These are phyloP conservation scores for Vinca minor DNA, from an alignment of 257 asterid genomes.

Conservation along the genomic window DNA sequence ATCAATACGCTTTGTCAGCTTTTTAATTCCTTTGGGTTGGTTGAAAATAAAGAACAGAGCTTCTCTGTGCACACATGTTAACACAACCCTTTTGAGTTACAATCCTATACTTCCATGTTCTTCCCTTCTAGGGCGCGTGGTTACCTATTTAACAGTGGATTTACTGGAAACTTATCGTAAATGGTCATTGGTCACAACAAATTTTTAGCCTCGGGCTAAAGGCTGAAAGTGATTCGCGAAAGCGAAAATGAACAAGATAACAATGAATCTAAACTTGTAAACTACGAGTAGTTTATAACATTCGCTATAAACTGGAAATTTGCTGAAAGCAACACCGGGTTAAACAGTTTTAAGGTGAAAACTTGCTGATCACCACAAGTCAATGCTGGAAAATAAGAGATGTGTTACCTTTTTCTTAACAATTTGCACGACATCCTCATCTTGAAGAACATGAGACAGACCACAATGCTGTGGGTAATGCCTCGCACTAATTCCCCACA, in stretches of 20 bases:
- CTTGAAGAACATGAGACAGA: conserved; percentile 71
- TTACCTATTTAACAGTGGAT: not conserved
- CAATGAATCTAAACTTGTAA: not conserved
- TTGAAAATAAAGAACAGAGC: not conserved
- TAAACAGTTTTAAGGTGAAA: not conserved
- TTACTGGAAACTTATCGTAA: not conserved
- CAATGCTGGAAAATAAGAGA: not conserved
- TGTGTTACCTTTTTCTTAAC: conserved; percentile 91
- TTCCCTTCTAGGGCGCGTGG: not conserved
- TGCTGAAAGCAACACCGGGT: not conserved
- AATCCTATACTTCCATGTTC: not conserved
- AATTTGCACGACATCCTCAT: conserved; percentile 95
- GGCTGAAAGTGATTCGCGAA: not conserved
- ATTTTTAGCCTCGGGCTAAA: not conserved
- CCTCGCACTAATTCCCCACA: conserved; percentile 96
- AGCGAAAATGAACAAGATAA: not conserved
- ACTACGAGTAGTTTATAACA: not conserved
- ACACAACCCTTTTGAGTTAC: not conserved
- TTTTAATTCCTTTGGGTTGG: not conserved
- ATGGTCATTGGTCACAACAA: not conserved
- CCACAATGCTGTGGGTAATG: conserved; percentile 98
- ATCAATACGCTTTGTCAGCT: not conserved
- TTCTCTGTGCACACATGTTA: not conserved
- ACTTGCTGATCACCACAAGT: not conserved
- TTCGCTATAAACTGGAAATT: not conserved